A percentile compares a stretch with the other conserved stretches of the same genome.
These are phyloP conservation scores for Russula olivacea DNA, from an alignment of 768 basidiomycete genomes.

Conservation along the genomic window DNA sequence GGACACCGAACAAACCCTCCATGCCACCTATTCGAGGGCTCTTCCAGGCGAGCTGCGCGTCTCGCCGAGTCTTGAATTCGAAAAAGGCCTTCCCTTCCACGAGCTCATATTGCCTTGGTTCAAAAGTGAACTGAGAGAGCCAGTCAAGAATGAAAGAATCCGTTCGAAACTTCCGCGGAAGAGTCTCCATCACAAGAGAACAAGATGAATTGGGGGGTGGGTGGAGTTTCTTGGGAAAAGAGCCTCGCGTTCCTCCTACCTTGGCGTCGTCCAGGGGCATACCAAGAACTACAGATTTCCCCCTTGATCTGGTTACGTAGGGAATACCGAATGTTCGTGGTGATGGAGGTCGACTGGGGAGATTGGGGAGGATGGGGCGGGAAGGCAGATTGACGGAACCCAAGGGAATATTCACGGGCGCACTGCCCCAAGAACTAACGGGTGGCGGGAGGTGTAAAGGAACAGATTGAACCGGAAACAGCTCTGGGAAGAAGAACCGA, in stretches of 20 bases:
- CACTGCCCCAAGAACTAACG: not conserved
- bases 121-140: conserved; percentile 34
- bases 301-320: not conserved
- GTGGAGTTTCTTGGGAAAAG: conserved; percentile 11
- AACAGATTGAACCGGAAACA: not conserved
- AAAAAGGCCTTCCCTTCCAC: conserved; percentile 43
- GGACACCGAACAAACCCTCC: conserved; percentile 35
- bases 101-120: conserved; percentile 23
- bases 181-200: conserved; percentile 51
- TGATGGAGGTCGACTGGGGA: not conserved
- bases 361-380: not conserved
- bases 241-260: conserved; percentile 7
- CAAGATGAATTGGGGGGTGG: conserved; percentile 41
- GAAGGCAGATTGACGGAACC: not conserved
- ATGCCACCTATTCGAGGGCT: conserved; percentile 42
- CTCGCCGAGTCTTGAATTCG: conserved; percentile 43
- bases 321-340: not conserved
- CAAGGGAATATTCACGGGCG: not conserved
- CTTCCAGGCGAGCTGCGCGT: conserved; percentile 44
- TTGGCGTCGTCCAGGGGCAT: conserved; percentile 12
- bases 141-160: conserved; percentile 38
- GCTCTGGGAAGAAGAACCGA: not conserved
- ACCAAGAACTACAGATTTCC: conserved; percentile 7
- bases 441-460: conserved; percentile 1
- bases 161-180: conserved; percentile 46